These are phyloP conservation scores for Agaricales sp. DNA, from an alignment of 1,284 basidiomycete species.

Conservation along the genomic window DNA sequence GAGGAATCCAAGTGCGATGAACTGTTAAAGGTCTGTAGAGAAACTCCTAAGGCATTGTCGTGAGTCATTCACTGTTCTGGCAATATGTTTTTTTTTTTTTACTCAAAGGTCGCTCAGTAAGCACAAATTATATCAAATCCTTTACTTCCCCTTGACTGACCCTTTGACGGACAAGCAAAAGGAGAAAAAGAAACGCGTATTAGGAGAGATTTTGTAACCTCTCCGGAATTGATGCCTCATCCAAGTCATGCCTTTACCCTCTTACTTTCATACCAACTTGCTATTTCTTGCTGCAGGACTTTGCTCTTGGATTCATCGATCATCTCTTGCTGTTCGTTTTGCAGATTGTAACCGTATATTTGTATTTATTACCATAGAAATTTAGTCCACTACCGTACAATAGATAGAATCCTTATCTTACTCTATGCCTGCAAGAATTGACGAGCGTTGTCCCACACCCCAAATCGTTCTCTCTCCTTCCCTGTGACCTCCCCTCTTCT, in stretches of 20 bases:
- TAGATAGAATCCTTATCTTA: no score
- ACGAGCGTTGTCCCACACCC: slow-evolving; percentile 42
- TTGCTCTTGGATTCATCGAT: no score
- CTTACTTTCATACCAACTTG: neutral
- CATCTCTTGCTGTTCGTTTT: no score
- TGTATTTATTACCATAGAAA: no score
- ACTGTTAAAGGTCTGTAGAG: neutral
- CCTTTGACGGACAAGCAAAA: neutral
- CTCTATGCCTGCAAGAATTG: slow-evolving; percentile 22
- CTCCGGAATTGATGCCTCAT: neutral
- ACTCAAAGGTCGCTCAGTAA: neutral
- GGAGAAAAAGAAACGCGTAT: neutral
- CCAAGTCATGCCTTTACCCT: neutral
- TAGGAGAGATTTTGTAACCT: neutral
- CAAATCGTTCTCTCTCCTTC: slow-evolving; percentile 76
- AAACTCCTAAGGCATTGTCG: neutral
- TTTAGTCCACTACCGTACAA: no score
- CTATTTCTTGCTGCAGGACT: neutral
- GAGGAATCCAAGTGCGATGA: neutral
- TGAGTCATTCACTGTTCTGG: neutral
- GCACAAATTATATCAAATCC: neutral
- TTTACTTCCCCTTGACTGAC: slow-evolving; percentile 1
- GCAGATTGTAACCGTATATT: no score
- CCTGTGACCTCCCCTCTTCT: slow-evolving; percentile 42
- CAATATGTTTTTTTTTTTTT: neutral